phyloP scores from a whole-genome alignment of 192 early-diverging fungal genomes.

The Dissophora ornata region DNA sequence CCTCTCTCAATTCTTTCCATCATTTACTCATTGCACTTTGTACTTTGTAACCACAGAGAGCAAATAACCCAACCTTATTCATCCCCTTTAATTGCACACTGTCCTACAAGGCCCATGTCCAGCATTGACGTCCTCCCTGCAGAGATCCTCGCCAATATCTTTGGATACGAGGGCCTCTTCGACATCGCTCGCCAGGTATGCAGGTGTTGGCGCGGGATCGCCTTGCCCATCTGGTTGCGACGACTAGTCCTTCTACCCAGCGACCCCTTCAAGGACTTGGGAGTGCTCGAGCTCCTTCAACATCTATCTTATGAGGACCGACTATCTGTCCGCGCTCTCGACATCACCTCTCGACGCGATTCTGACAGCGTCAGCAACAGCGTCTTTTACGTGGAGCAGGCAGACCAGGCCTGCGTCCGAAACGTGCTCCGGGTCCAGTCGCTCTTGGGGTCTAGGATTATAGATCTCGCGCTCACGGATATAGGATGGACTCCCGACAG shows the following conservation, averaged over 20 bases:
- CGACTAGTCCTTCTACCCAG: constrained; percentile 33
- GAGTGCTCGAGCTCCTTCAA: constrained; percentile 24
- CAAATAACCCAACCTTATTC: no score
- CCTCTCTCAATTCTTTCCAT: not conserved
- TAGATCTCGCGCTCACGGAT: constrained; percentile 38
- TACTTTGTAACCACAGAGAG: no score
- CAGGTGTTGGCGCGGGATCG: constrained; percentile 32
- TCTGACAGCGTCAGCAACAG: constrained; percentile 20
- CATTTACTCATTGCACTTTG: not conserved
- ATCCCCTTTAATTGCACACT: no score
- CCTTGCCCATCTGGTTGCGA: constrained; percentile 38
- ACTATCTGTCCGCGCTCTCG: constrained; percentile 41
- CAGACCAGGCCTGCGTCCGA: constrained; percentile 25
- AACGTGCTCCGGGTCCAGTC: constrained; percentile 42
- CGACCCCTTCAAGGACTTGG: constrained; percentile 44
- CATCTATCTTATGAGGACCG: constrained; percentile 17
- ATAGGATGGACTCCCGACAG: constrained; percentile 37
- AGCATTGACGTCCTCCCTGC: constrained; percentile 30
- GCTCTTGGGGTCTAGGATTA: constrained; percentile 27
- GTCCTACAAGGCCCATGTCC: constrained; percentile 18
- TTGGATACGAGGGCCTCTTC: constrained; percentile 31
- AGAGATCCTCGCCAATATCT: constrained; percentile 49
- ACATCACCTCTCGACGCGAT: constrained; percentile 34
- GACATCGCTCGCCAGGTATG: constrained; percentile 49
- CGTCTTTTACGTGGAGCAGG: constrained; percentile 27